Percentiles rank a stretch among this genome's conserved stretches.
Evolutionary conservation across 2,329 filamentous ascomycete species (phyloP).

Genomic region (Nigrospora osmanthi): DNA sequence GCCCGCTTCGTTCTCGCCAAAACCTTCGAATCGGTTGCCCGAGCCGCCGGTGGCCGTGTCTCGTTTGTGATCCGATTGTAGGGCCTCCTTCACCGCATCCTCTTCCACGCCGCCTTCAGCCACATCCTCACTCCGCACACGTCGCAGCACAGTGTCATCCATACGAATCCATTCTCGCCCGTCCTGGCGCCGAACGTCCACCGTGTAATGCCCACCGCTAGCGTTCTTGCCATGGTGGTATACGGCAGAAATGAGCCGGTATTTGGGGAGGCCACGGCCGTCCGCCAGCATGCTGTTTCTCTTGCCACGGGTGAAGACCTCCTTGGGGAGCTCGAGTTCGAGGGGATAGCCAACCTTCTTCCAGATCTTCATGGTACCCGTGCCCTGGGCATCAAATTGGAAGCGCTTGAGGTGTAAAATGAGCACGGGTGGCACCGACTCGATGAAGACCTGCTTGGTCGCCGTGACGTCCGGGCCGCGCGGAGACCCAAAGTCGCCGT

Average conservation of each 20-base stretch:
- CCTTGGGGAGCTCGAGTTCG: slow-evolving; percentile 86
- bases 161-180: slow-evolving; percentile 93
- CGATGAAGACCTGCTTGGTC: slow-evolving; percentile 92
- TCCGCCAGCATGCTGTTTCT: slow-evolving; percentile 57
- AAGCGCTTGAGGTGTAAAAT: slow-evolving; percentile 96
- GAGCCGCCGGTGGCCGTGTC: slow-evolving; percentile 30
- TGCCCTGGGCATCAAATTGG: slow-evolving; percentile 79
- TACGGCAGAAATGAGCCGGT: slow-evolving; percentile 80
- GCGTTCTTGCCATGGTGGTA: slow-evolving; percentile 98
- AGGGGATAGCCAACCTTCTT: slow-evolving; percentile 95
- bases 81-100: slow-evolving; percentile 53
- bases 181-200: slow-evolving; percentile 92
- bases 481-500: slow-evolving; percentile 75
- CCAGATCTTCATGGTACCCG: slow-evolving; percentile 93
- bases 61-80: slow-evolving; percentile 60
- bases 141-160: slow-evolving; percentile 85
- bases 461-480: slow-evolving; percentile 70
- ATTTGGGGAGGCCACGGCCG: slow-evolving; percentile 66
- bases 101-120: slow-evolving; percentile 80
- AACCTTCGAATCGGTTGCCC: slow-evolving; percentile 68
- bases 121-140: slow-evolving; percentile 81
- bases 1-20: slow-evolving; percentile 57
- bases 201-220: slow-evolving; percentile 92
- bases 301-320: slow-evolving; percentile 74
- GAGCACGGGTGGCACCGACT: slow-evolving; percentile 81